These are phyloP conservation scores for Pythium myriotylum DNA, from an alignment of 352 stramenopile species.

Conservation along the genomic window DNA sequence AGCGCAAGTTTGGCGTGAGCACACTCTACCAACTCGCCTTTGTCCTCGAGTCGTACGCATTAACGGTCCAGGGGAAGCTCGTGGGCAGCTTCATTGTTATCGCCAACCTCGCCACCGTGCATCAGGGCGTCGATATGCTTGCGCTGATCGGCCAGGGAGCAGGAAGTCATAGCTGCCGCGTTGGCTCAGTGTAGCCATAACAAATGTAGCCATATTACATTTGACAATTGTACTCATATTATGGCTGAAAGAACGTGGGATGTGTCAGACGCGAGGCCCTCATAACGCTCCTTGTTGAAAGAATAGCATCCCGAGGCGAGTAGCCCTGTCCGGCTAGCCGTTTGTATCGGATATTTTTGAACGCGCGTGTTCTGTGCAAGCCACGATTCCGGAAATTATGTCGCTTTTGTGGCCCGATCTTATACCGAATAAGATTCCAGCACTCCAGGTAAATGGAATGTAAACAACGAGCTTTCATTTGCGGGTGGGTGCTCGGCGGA, in stretches of 20 bases:
- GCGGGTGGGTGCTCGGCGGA: too few species aligned
- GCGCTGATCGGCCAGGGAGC: background rate
- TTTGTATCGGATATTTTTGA: too few species aligned
- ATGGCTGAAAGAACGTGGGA: background rate
- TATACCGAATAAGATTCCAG: too few species aligned
- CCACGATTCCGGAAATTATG: too few species aligned
- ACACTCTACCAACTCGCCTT: constrained; percentile 38
- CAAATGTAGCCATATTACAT: constrained; percentile 2
- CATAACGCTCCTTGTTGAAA: too few species aligned
- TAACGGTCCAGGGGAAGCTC: constrained; percentile 42
- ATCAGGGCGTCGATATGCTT: constrained; percentile 18
- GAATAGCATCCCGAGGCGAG: too few species aligned
- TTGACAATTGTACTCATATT: background rate
- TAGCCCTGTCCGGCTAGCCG: too few species aligned
- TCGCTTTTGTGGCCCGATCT: too few species aligned
- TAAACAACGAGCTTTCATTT: too few species aligned
- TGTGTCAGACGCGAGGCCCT: too few species aligned
- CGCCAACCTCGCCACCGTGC: constrained; percentile 3
- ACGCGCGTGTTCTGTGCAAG: too few species aligned
- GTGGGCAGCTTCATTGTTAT: constrained; percentile 26
- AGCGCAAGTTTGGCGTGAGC: constrained; percentile 29
- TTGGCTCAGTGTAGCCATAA: background rate
- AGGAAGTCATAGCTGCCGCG: background rate
- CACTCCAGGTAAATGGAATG: too few species aligned
- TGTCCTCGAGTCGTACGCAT: constrained; percentile 38